Evolutionary conservation across 163 green algal species (phyloP).

Genomic region (Volvox carteri): DNA sequence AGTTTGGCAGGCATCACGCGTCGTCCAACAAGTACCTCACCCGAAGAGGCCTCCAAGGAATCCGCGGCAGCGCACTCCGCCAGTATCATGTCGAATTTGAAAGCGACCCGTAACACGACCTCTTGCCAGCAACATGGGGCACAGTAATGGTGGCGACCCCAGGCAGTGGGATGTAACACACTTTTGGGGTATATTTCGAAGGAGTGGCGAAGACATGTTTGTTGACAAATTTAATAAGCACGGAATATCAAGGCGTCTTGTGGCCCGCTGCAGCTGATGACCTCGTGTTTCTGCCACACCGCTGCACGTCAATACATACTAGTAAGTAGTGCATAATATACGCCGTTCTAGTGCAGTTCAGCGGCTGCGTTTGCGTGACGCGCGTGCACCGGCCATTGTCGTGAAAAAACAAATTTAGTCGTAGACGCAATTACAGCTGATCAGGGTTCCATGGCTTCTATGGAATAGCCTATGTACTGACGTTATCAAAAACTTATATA

Average conservation of each 20-base stretch:
- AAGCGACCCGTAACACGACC: neutral
- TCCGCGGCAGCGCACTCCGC: neutral
- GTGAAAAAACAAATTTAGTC: neutral
- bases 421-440: neutral
- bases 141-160: neutral
- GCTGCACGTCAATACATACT: neutral
- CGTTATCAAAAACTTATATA: no score
- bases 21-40: neutral
- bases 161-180: neutral
- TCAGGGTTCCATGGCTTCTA: no score
- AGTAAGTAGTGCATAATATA: neutral
- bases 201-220: neutral
- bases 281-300: neutral
- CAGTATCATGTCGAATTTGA: neutral
- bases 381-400: neutral
- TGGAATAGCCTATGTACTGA: no score
- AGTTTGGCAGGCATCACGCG: neutral
- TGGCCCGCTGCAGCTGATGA: neutral
- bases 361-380: no score
- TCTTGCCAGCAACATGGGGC: neutral
- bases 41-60: constrained; percentile 48
- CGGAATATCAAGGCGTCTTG: neutral
- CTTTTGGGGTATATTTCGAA: neutral
- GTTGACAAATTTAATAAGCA: neutral
- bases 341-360: no score